A percentile compares a stretch with the other conserved stretches of the same genome.
Evolutionary conservation across 495 filamentous ascomycete genomes (phyloP).

Genomic region (Xylaria venustula): DNA sequence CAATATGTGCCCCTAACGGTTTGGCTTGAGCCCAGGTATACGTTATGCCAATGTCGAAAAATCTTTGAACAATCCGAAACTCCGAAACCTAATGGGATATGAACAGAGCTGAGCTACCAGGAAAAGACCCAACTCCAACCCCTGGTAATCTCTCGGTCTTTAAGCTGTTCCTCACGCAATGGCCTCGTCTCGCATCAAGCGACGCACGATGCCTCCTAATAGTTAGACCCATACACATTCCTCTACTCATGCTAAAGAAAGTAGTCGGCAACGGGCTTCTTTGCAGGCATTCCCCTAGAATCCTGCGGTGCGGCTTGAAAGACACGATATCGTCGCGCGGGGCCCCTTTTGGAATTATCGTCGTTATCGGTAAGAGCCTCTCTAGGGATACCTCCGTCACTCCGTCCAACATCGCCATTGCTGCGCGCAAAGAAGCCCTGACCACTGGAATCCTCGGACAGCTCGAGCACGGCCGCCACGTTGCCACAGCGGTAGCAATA

Average conservation of each 20-base stretch:
- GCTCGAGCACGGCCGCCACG: conserved; percentile 90
- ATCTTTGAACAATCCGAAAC: conserved; percentile 7
- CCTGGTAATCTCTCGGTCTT: neutral
- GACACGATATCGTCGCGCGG: conserved; percentile 88
- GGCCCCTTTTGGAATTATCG: conserved; percentile 54
- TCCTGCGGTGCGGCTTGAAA: conserved; percentile 98
- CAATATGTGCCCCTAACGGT: no score
- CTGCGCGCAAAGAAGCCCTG: conserved; percentile 73
- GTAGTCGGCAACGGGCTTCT: conserved; percentile 97
- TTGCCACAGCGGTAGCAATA: conserved; percentile 99
- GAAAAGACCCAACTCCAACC: neutral
- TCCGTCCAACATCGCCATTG: conserved; percentile 73
- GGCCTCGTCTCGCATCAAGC: neutral
- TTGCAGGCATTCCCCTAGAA: conserved; percentile 95
- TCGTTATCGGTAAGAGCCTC: conserved; percentile 45
- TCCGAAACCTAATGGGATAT: neutral
- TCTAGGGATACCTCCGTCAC: conserved; percentile 36
- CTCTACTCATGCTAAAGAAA: conserved; percentile 59
- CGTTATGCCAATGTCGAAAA: no score
- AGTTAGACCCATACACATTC: neutral
- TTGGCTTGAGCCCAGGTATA: no score
- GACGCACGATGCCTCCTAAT: neutral
- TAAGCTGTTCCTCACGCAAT: neutral
- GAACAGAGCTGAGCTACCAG: neutral
- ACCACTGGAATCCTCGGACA: conserved; percentile 78